Percentiles rank a stretch among this genome's conserved stretches.
Conservation (phyloP, 306 rosid genomes). For the Bauhinia variegata region DNA sequence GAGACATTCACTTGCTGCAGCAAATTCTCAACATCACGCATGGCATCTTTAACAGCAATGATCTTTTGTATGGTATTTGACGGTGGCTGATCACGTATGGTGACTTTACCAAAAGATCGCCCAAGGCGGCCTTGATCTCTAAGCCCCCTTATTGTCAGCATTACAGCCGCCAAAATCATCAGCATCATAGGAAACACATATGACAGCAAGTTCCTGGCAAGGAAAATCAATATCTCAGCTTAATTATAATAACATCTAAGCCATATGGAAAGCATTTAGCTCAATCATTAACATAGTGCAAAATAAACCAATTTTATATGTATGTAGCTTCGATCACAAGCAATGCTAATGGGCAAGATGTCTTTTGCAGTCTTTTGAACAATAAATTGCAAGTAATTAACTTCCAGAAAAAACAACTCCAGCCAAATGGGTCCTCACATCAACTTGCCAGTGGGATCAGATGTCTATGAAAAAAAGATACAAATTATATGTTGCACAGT, state of each 20-base stretch:
- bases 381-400: no score
- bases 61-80: slow-evolving; percentile 94
- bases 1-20: slow-evolving; percentile 80
- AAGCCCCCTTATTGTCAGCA: slow-evolving; percentile 83
- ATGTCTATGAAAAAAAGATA: slow-evolving; percentile 17
- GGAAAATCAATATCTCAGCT: slow-evolving; percentile 39
- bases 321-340: not conserved
- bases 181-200: slow-evolving; percentile 69
- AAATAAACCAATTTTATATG: not conserved
- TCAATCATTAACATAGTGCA: slow-evolving; percentile 7
- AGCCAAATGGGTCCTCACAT: slow-evolving; percentile 24
- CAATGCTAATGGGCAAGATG: not conserved
- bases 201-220: slow-evolving; percentile 79
- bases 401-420: not conserved
- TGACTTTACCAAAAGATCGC: slow-evolving; percentile 78
- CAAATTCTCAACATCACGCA: slow-evolving; percentile 78
- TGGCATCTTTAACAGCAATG: slow-evolving; percentile 90
- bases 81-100: slow-evolving; percentile 88
- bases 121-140: slow-evolving; percentile 99
- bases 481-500: slow-evolving; percentile 7
- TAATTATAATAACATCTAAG: not conserved
- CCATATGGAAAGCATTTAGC: slow-evolving; percentile 18
- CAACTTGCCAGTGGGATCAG: slow-evolving; percentile 2
- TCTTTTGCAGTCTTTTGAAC: no score
- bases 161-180: slow-evolving; percentile 68